Percentiles rank a stretch among this genome's conserved stretches.
phyloP scores from a whole-genome alignment of 2,329 filamentous ascomycete genomes.

The Chaetomiaceae sp. region DNA sequence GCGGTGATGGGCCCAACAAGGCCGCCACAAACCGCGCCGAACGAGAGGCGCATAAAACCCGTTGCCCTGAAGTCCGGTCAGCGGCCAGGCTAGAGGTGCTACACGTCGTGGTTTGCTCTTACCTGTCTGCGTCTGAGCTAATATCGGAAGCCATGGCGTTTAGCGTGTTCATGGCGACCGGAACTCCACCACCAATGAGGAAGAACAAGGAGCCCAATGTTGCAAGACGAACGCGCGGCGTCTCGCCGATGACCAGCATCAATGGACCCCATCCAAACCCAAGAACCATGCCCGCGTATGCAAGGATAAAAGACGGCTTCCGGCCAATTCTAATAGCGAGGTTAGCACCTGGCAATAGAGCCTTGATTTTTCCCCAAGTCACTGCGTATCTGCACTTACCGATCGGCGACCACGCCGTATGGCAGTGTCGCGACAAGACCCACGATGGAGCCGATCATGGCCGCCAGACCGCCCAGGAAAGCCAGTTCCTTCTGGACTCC shows the following conservation, averaged over 20 bases:
- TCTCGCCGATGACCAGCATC: constrained; percentile 13
- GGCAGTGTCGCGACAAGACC: constrained; percentile 19
- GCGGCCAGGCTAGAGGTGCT: neutral
- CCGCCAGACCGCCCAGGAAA: constrained; percentile 18
- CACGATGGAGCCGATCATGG: constrained; percentile 18
- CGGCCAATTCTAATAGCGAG: constrained; percentile 21
- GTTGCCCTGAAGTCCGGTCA: constrained; percentile 14
- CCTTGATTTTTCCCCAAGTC: no score
- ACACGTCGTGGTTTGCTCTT: neutral
- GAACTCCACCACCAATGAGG: constrained; percentile 23
- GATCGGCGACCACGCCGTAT: constrained; percentile 25
- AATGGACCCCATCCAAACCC: constrained; percentile 19
- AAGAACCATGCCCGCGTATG: constrained; percentile 20
- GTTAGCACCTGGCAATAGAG: neutral
- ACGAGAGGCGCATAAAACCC: constrained; percentile 20
- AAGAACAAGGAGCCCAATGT: constrained; percentile 22
- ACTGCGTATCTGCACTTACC: constrained; percentile 9
- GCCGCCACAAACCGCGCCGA: constrained; percentile 17
- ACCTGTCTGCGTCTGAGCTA: constrained; percentile 21
- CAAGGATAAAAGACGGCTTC: constrained; percentile 19
- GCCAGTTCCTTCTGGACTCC: constrained; percentile 23
- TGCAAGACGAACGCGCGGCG: constrained; percentile 15
- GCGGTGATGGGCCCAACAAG: constrained; percentile 21
- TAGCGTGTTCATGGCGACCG: constrained; percentile 22
- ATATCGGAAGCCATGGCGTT: constrained; percentile 24